Evolutionary conservation across 192 early-diverging fungal genomes (phyloP), one percentile per base, ranked within the genome.

Genomic region (Backusella psychrophila): DNA sequence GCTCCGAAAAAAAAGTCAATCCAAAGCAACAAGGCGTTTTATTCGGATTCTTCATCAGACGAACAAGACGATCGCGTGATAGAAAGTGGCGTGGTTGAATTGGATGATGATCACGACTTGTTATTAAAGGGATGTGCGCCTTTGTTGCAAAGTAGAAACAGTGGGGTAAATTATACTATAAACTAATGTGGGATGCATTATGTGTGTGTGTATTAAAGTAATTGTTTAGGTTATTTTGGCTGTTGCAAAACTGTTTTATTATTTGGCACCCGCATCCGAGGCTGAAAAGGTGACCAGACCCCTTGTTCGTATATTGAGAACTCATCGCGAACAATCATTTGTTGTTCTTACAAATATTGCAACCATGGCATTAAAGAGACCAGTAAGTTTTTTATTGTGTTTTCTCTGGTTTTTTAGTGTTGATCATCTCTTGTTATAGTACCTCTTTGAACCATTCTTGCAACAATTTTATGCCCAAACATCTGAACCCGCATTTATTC

Each of bases 101-200:
- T 97, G 46, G 96, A 99, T 74, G 82, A 89, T 1, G 97, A 99
- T 76, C 96, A 96, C 72, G 80, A 80, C 23, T 87, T 96, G 36
- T 81, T 97, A 29, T 80, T 97, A 23, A 77, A 84, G 31, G 88
- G 91, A 6, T 87, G 90, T 38, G 70, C 85, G 6, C 93, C 93
- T 29, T 85, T 99, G 11, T 86, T 97, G 5, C 91, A 93, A 76
- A 94, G 91, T 78, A 88, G 95, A 66, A 99, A 95, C 80, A 90
- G 90, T 81, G 93, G 93, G 14, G 95, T 93, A 82, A 8, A 73
- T n/a, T 35, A 29, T 29, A 29, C n/a, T n/a, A 69, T 42, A 36
- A 38, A 11, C 31, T 72, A 23, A 26, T 49, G 1, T 15, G 17
- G 17, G 15, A n/a, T 21, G 3, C 19, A 53, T 19, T 15, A 42